A percentile compares a stretch with the other conserved stretches of the same genome.
Conservation (phyloP, 176 grass and related monocot genomes). For the Musa acuminata region DNA sequence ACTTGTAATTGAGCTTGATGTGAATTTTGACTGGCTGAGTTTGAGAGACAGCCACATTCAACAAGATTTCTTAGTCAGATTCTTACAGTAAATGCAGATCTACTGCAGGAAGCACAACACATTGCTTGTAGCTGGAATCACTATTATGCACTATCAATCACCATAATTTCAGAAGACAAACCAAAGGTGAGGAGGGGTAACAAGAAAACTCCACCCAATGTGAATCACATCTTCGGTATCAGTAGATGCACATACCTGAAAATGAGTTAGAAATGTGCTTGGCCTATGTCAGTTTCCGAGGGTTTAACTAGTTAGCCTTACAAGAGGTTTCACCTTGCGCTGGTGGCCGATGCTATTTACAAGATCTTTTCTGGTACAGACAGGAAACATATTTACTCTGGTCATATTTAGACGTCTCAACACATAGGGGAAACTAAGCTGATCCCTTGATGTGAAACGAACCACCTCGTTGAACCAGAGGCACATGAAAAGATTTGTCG, state of each 20-base stretch:
- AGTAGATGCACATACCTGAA: not conserved
- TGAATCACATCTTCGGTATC: not conserved
- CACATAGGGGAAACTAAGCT: conserved; percentile 88
- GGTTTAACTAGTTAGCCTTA: conserved; percentile 29
- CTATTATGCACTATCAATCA: not conserved
- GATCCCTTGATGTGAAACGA: conserved; percentile 76
- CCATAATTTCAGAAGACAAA: not conserved
- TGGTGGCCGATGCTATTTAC: conserved; percentile 67
- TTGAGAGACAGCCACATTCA: not conserved
- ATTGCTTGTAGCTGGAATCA: not conserved
- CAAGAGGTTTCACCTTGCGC: conserved; percentile 74
- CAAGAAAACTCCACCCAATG: not conserved
- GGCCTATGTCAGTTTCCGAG: not conserved
- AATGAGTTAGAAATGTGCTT: not conserved
- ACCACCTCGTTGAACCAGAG: conserved; percentile 93
- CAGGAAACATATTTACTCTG: conserved; percentile 68
- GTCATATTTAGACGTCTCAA: conserved; percentile 38
- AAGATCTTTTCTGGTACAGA: conserved; percentile 71
- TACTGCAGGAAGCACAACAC: not conserved
- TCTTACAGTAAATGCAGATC: not conserved
- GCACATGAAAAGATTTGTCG: conserved; percentile 82
- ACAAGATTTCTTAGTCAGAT: not conserved
- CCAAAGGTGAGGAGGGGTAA: not conserved
- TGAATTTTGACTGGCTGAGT: not conserved
- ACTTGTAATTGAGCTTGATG: too few relatives aligned